Conservation (phyloP, 2,329 filamentous ascomycete species). For the Fusarium tuaranense region DNA sequence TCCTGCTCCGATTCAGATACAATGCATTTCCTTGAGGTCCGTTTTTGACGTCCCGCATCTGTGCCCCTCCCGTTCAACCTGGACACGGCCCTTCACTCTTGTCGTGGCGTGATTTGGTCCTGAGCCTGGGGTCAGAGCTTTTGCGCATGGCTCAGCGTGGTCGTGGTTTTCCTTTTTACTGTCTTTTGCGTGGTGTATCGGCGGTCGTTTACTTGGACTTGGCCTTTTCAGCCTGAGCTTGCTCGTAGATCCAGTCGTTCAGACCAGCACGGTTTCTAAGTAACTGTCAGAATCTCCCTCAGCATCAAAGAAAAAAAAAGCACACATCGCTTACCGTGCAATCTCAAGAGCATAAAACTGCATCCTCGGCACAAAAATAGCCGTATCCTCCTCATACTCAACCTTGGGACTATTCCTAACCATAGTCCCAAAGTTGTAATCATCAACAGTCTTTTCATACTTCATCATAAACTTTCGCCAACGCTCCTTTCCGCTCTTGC, state of each 20-base stretch:
- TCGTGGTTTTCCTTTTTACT: slow-evolving; percentile 6
- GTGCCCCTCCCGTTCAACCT: not conserved
- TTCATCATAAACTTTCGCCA: slow-evolving; percentile 95
- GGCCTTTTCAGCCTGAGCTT: slow-evolving; percentile 72
- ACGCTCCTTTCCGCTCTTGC: slow-evolving; percentile 90
- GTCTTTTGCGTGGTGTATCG: not conserved
- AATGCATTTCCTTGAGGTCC: not conserved
- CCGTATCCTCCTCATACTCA: slow-evolving; percentile 90
- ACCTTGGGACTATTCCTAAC: slow-evolving; percentile 80
- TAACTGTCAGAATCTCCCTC: slow-evolving; percentile 44
- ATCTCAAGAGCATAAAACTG: slow-evolving; percentile 68
- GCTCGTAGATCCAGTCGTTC: slow-evolving; percentile 98
- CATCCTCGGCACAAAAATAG: slow-evolving; percentile 80
- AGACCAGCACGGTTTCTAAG: slow-evolving; percentile 86
- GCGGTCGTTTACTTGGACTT: slow-evolving; percentile 39
- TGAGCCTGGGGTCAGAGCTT: slow-evolving; percentile 18
- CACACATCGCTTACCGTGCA: slow-evolving; percentile 37
- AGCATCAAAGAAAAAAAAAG: too few relatives aligned
- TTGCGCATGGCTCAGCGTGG: slow-evolving; percentile 10
- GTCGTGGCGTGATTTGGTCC: not conserved
- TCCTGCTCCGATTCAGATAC: not conserved
- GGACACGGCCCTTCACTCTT: not conserved
- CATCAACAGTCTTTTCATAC: slow-evolving; percentile 95
- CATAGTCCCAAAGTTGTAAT: slow-evolving; percentile 99
- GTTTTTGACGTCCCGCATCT: not conserved